Evolutionary conservation across 768 basidiomycete species (phyloP), one percentile per base, ranked within the genome.

Genomic region (Mycena pura): DNA sequence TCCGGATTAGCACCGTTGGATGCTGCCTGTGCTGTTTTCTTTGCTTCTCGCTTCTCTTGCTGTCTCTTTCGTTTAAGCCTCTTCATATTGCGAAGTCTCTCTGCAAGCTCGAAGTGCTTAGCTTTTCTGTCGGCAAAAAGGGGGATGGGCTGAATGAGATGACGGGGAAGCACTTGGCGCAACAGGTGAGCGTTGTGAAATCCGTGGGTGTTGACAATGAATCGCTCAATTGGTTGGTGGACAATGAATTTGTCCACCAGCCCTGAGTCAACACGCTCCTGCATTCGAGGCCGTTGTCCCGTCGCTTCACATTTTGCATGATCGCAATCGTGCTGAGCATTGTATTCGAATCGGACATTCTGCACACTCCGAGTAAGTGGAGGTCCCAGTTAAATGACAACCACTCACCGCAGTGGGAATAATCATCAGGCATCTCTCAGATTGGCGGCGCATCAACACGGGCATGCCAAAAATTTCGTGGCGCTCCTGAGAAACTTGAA

Each of bases 181-280:
- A n/a, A n/a, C n/a, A n/a, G n/a, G n/a, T n/a, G n/a, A n/a, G n/a
- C n/a, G n/a, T n/a, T n/a, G n/a, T n/a, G n/a, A n/a, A 74, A 56
- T 19, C 72, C 70, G 46, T 73, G 70, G 7, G 63, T 65, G 36
- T 74, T 75, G 52, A 75, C 46, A 19, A 75, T 46, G 46, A 54
- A 75, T 3, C 63, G 55, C 10, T 67, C 54, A 14, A 31, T 28
- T 3, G 36, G 47, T 19, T 45, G 47, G 54, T 74, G 73, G 5
- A 53, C 41, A 39, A 74, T 57, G 27, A 49, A 59, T 14, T 43
- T 39, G 11, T 64, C 60, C 0, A 46, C 65, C 3, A 52, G 31
- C 4, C 25, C 51, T 11, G 71, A 69, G 17, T 44, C 40, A 11
- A 60, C 43, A 1, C 68, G 62, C 47, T 74, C 70, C 47, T 72